These are phyloP conservation scores for Calonectria pauciramosa DNA, from an alignment of 2,329 filamentous ascomycete species.

Conservation along the genomic window DNA sequence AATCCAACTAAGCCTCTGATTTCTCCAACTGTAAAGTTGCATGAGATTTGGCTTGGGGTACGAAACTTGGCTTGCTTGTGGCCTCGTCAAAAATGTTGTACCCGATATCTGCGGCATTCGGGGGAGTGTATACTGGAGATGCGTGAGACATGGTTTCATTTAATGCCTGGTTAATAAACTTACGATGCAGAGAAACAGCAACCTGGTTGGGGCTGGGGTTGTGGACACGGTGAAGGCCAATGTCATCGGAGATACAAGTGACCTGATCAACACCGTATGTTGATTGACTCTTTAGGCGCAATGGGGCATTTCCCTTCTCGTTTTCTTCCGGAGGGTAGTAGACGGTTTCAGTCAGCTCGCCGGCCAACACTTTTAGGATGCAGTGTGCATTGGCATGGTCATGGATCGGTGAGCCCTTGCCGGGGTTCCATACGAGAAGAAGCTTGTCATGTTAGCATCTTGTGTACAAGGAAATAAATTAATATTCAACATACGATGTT, in stretches of 20 bases:
- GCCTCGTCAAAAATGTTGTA: conserved; percentile 24
- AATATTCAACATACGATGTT: conserved; percentile 6
- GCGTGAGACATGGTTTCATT: background rate
- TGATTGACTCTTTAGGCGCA: conserved; percentile 16
- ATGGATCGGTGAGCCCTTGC: conserved; percentile 26
- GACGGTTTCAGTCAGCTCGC: conserved; percentile 18
- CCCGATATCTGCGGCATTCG: conserved; percentile 15
- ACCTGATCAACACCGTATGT: conserved; percentile 16
- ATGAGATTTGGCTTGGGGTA: conserved; percentile 12
- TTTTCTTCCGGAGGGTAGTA: conserved; percentile 1
- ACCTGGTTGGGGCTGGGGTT: conserved; percentile 22
- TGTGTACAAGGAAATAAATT: no score
- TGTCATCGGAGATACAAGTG: conserved; percentile 20
- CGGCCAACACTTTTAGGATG: conserved; percentile 21
- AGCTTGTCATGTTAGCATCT: background rate
- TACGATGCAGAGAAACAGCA: conserved; percentile 15
- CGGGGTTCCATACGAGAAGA: conserved; percentile 19
- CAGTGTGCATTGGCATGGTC: conserved; percentile 25
- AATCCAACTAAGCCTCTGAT: background rate
- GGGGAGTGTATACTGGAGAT: conserved; percentile 15
- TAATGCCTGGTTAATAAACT: background rate
- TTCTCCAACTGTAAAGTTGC: background rate
- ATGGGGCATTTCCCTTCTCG: background rate
- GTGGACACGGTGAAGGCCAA: conserved; percentile 22
- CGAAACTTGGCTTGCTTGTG: conserved; percentile 18